phyloP scores from a whole-genome alignment of 2,329 filamentous ascomycete genomes.

The Epichloe bromicola region DNA sequence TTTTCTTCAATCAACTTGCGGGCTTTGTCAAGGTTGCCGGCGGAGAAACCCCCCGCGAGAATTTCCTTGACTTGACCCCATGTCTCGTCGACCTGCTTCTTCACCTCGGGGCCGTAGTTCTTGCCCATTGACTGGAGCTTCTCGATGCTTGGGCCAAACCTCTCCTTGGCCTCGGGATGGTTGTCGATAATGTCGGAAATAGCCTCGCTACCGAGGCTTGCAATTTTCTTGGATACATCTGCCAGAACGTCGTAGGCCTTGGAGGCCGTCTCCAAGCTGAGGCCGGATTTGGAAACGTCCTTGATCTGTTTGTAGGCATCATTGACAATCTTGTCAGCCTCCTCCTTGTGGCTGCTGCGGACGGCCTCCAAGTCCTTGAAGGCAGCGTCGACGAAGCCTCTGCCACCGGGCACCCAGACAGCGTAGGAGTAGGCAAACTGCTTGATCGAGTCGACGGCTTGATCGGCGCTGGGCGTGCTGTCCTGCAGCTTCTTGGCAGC shows the following conservation, averaged over 20 bases:
- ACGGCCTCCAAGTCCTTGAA: slow-evolving; percentile 62
- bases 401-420: slow-evolving; percentile 57
- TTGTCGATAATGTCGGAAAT: slow-evolving; percentile 55
- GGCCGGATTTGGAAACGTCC: slow-evolving; percentile 41
- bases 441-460: slow-evolving; percentile 53
- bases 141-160: slow-evolving; percentile 54
- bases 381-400: slow-evolving; percentile 51
- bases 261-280: slow-evolving; percentile 49
- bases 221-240: slow-evolving; percentile 46
- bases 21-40: slow-evolving; percentile 38
- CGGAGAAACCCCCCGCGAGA: slow-evolving; percentile 45
- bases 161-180: slow-evolving; percentile 60
- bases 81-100: slow-evolving; percentile 62
- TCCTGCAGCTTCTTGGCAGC: slow-evolving; percentile 48
- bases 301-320: slow-evolving; percentile 58
- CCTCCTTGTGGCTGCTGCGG: slow-evolving; percentile 51
- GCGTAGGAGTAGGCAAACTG: slow-evolving; percentile 56
- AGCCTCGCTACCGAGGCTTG: slow-evolving; percentile 48
- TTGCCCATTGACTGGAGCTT: slow-evolving; percentile 58
- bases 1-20: slow-evolving; percentile 57
- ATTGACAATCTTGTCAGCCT: slow-evolving; percentile 55
- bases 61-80: slow-evolving; percentile 55
- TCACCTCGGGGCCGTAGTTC: slow-evolving; percentile 60
- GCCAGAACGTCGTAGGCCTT: slow-evolving; percentile 50
- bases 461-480: slow-evolving; percentile 50